Base-by-base conservation (phyloP, 1,139 yeast genomes). In the Hanseniaspora uvarum region DNA sequence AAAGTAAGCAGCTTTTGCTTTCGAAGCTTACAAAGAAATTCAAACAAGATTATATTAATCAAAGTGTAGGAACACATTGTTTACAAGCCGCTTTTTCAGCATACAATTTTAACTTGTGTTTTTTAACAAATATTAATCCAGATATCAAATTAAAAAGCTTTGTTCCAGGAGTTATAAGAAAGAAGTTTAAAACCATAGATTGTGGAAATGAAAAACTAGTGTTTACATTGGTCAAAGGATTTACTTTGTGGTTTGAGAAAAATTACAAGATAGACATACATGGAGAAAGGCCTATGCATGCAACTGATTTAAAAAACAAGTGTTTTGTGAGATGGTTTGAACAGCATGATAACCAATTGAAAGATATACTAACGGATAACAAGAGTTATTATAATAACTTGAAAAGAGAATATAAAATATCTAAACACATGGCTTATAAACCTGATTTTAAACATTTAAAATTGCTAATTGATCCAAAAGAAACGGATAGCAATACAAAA, bases 131-230 rank as follows among this genome's bases (percentile, higher is more conserved):
- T 14, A 7, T 19, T 10, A 26, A 28, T 37, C 10, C 28, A 12
- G 40, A 28, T 19, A 11, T 34, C 4, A 49, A 34, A 12, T 6
- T 43, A 3, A 50, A 43, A 33, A 12, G 23, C 11, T 36, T 50
- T 16, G 19, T 50, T 7, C 53, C 53, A 6, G 39, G 48, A 26
- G 12, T 50, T 14, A 50, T 50, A 11, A 34, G 53, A 37, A 43
- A 41, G 19, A 50, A 50, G 18, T 50, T 50, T 21, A 50, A 43
- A 30, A 34, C 43, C 21, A 28, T 26, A 11, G 30, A 43, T 41
- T 16, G 18, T 16, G 11, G 11, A 4, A 21, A 26, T 36, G 21
- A 28, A 12, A 30, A 43, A 11, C n/a, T 21, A 28, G 14, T 41
- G 5, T 5, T 28, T 16, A 36, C 28, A 8, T 30, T 50, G 24